phyloP scores from a whole-genome alignment of 805 yeast species.

The Candida ficus region DNA sequence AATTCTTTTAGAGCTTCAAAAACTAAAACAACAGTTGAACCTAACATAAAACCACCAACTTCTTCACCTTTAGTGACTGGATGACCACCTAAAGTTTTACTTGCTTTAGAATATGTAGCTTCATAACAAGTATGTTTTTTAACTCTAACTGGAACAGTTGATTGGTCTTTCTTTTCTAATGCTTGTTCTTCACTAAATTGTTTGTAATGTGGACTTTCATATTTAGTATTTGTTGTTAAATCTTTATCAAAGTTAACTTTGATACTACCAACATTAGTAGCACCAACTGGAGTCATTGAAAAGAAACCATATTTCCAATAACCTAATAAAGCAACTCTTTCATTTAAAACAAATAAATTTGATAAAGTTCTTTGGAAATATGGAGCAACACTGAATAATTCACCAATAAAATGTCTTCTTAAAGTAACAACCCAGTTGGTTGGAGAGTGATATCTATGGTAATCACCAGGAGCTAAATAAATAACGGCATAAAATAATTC shows the following conservation, averaged over 20 bases:
- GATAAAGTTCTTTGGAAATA: constrained; percentile 85
- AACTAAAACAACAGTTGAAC: constrained; percentile 93
- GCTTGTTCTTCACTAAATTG: constrained; percentile 15
- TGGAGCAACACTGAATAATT: constrained; percentile 93
- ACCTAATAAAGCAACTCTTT: constrained; percentile 91
- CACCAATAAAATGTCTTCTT: constrained; percentile 95
- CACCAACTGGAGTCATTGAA: constrained; percentile 99
- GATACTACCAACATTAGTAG: constrained; percentile 96
- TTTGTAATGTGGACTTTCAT: constrained; percentile 37
- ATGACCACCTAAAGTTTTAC: constrained; percentile 71
- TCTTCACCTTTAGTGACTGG: constrained; percentile 91
- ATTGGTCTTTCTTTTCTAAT: constrained; percentile 1
- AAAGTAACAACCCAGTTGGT: constrained; percentile 91
- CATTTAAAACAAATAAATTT: constrained; percentile 86
- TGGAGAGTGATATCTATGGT: constrained; percentile 96
- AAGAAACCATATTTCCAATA: constrained; percentile 97
- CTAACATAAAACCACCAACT: constrained; percentile 95
- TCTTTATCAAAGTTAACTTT: constrained; percentile 88
- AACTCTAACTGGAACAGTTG: constrained; percentile 30
- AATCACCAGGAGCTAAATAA: constrained; percentile 96
- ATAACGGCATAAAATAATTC: constrained; percentile 84
- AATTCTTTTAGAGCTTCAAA: constrained; percentile 92
- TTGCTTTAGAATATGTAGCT: constrained; percentile 84
- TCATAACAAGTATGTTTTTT: constrained; percentile 84
- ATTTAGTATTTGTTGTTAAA: constrained; percentile 73